phyloP scores from a whole-genome alignment of 2,329 filamentous ascomycete species.

The Colletotrichum zoysiae region DNA sequence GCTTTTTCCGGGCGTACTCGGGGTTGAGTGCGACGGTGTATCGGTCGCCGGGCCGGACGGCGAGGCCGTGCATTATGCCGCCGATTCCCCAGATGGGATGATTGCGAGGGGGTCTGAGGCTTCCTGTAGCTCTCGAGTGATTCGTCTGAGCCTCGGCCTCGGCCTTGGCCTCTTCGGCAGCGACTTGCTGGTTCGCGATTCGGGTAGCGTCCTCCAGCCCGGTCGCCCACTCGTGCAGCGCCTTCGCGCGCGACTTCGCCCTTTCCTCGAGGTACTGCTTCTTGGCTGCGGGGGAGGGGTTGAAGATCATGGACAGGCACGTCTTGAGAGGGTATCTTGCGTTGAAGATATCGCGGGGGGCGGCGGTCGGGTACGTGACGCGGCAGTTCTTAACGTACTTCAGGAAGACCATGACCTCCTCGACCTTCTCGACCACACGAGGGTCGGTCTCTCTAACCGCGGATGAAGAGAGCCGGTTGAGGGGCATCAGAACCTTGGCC shows the following conservation, averaged over 20 bases:
- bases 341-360: neutral
- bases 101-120: neutral
- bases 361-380: neutral
- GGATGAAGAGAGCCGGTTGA: neutral
- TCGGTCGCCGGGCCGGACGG: neutral
- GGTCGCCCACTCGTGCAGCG: neutral
- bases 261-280: conserved; percentile 7
- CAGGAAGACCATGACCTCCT: neutral
- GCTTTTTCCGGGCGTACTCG: conserved; percentile 23
- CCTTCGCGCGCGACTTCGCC: conserved; percentile 5
- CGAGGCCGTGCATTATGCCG: conserved; percentile 50
- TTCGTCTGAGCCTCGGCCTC: neutral
- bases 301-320: conserved; percentile 5
- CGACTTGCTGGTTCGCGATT: neutral
- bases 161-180: neutral
- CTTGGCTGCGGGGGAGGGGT: neutral
- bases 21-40: conserved; percentile 43
- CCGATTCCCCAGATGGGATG: conserved; percentile 49
- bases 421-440: neutral
- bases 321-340: neutral
- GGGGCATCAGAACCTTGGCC: neutral
- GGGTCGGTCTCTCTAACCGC: neutral
- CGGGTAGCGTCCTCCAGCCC: neutral
- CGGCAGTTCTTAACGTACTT: neutral
- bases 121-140: neutral